These are phyloP conservation scores for Conticribra weissflogii DNA, from an alignment of 108 stramenopile species.

Conservation along the genomic window DNA sequence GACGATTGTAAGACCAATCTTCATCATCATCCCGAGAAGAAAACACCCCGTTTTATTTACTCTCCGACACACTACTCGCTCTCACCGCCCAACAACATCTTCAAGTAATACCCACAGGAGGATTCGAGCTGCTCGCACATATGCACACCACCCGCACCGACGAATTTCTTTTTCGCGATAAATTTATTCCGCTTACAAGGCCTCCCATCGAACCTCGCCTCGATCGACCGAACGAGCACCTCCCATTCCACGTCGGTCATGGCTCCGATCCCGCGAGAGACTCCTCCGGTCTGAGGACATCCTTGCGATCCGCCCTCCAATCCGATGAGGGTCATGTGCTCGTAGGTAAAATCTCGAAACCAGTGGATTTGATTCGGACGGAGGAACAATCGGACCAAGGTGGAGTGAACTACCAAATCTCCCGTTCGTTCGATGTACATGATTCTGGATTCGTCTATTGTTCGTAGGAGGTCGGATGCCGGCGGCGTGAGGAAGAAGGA, in stretches of 20 bases:
- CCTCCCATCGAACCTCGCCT: neutral
- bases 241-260: neutral
- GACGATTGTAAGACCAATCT: too few species aligned
- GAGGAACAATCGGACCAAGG: slow-evolving; percentile 66
- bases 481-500: slow-evolving; percentile 52
- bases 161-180: neutral
- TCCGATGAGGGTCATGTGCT: slow-evolving; percentile 40
- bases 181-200: neutral
- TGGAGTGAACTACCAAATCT: slow-evolving; percentile 82
- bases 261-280: neutral
- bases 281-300: neutral
- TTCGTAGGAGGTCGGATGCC: slow-evolving; percentile 57
- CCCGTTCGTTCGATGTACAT: slow-evolving; percentile 73
- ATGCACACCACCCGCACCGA: neutral
- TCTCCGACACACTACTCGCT: neutral
- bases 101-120: neutral
- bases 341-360: slow-evolving; percentile 82
- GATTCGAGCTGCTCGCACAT: neutral
- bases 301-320: neutral
- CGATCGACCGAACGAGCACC: neutral
- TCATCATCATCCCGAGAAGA: too few species aligned
- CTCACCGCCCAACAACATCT: neutral
- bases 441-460: slow-evolving; percentile 68
- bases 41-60: too few species aligned
- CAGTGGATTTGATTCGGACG: slow-evolving; percentile 67